These are phyloP conservation scores for Linum tenue DNA, from an alignment of 345 rosid species.

Conservation along the genomic window DNA sequence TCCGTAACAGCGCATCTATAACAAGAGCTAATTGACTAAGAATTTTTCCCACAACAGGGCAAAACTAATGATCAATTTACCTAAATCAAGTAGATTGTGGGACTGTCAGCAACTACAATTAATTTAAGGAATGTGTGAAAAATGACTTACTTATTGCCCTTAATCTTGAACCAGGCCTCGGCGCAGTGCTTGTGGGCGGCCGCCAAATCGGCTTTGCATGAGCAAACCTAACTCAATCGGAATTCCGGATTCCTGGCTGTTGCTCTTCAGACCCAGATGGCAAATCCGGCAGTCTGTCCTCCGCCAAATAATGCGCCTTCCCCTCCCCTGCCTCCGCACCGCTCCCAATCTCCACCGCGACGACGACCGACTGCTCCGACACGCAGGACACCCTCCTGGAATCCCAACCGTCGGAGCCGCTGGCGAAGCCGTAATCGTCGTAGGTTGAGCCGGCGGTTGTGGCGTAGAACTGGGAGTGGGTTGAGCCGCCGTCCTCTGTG, in stretches of 20 bases:
- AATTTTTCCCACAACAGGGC: no score
- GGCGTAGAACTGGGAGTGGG: conserved; percentile 77
- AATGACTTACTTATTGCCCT: conserved; percentile 68
- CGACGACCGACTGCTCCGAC: conserved; percentile 55
- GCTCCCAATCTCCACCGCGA: conserved; percentile 44
- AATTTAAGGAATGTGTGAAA: no score
- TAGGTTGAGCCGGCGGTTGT: conserved; percentile 57
- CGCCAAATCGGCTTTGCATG: conserved; percentile 88
- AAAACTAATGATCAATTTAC: no score
- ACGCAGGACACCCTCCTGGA: conserved; percentile 52
- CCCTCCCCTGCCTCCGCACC: conserved; percentile 25
- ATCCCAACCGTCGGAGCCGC: no score
- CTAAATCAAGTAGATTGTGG: no score
- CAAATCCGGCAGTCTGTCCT: conserved; percentile 76
- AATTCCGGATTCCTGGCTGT: conserved; percentile 49
- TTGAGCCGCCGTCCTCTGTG: conserved; percentile 63
- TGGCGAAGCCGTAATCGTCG: conserved; percentile 43
- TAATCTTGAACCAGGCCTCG: conserved; percentile 96
- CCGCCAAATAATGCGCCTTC: conserved; percentile 37
- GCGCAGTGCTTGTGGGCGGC: conserved; percentile 94
- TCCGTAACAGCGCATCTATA: no score
- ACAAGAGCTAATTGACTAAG: no score
- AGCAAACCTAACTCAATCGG: conserved; percentile 78
- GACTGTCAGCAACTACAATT: no score
- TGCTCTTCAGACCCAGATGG: conserved; percentile 73